These are phyloP conservation scores for Penicillium sp. DNA, from an alignment of 2,329 filamentous ascomycete genomes.

Conservation along the genomic window DNA sequence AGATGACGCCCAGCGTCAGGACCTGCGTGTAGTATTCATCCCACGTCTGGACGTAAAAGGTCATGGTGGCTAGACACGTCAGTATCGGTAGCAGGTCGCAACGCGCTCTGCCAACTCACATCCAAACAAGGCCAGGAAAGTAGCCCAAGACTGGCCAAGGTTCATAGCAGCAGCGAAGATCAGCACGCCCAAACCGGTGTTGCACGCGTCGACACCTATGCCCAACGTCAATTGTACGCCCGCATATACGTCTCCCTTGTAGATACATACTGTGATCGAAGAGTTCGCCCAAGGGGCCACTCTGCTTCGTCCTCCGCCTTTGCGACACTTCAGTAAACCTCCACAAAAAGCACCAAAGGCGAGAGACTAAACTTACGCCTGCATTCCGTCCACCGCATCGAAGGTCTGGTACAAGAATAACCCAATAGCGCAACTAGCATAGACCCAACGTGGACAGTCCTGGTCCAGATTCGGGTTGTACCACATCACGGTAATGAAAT, in stretches of 20 bases:
- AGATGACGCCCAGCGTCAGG: slow-evolving; percentile 84
- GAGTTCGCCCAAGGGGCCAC: slow-evolving; percentile 88
- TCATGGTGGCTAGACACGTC: slow-evolving; percentile 64
- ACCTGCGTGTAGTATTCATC: slow-evolving; percentile 99
- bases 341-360: not conserved
- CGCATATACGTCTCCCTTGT: not conserved
- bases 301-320: slow-evolving; percentile 83
- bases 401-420: slow-evolving; percentile 97
- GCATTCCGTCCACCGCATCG: slow-evolving; percentile 90
- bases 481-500: slow-evolving; percentile 89
- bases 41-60: slow-evolving; percentile 99
- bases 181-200: slow-evolving; percentile 89
- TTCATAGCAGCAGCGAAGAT: slow-evolving; percentile 92
- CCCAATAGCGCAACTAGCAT: slow-evolving; percentile 83
- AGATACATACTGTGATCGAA: slow-evolving; percentile 76
- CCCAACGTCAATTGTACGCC: not conserved
- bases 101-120: slow-evolving; percentile 53
- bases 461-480: slow-evolving; percentile 92
- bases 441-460: slow-evolving; percentile 93
- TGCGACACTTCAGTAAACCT: slow-evolving; percentile 8
- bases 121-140: slow-evolving; percentile 77
- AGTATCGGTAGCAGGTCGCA: slow-evolving; percentile 2
- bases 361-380: slow-evolving; percentile 78
- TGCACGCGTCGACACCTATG: slow-evolving; percentile 80
- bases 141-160: slow-evolving; percentile 87